Conservation (phyloP, 2,329 filamentous ascomycete genomes). For the Ophiostoma himal-ulmi region DNA sequence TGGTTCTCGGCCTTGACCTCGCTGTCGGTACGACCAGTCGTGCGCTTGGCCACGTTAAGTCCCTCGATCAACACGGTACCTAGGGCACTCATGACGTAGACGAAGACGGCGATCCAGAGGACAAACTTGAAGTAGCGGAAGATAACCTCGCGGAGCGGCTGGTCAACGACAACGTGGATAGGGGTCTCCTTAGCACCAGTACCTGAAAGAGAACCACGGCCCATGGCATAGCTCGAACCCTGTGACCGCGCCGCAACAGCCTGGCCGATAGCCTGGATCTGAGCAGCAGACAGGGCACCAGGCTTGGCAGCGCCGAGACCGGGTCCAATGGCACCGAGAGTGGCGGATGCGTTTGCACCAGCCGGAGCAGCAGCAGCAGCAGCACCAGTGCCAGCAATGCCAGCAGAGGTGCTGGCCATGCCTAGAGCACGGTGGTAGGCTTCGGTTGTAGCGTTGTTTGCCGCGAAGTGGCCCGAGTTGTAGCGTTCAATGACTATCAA, state of each 20-base stretch:
- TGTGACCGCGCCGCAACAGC: slow-evolving; percentile 67
- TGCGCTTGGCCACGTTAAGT: slow-evolving; percentile 71
- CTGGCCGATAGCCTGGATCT: slow-evolving; percentile 74
- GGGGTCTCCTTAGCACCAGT: slow-evolving; percentile 74
- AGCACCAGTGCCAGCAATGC: background rate
- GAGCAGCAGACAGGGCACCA: slow-evolving; percentile 45
- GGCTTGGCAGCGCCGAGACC: slow-evolving; percentile 16
- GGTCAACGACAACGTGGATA: slow-evolving; percentile 94
- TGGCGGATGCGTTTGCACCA: slow-evolving; percentile 9
- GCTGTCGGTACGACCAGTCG: slow-evolving; percentile 60
- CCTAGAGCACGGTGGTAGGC: slow-evolving; percentile 70
- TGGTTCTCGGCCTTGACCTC: slow-evolving; percentile 92
- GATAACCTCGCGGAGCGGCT: slow-evolving; percentile 69
- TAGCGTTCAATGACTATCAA: slow-evolving; percentile 88
- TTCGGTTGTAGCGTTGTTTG: slow-evolving; percentile 69
- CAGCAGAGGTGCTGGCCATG: slow-evolving; percentile 32
- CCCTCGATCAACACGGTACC: slow-evolving; percentile 59
- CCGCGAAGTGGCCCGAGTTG: slow-evolving; percentile 77
- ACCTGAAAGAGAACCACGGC: slow-evolving; percentile 40
- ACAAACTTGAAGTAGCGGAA: slow-evolving; percentile 93
- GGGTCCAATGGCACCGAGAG: slow-evolving; percentile 20
- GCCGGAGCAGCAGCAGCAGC: slow-evolving; percentile 2
- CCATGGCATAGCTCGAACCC: slow-evolving; percentile 58
- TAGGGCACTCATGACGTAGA: slow-evolving; percentile 59
- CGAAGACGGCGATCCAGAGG: slow-evolving; percentile 66